Conservation (phyloP, 768 basidiomycete genomes). For the Podaxis sp. region DNA sequence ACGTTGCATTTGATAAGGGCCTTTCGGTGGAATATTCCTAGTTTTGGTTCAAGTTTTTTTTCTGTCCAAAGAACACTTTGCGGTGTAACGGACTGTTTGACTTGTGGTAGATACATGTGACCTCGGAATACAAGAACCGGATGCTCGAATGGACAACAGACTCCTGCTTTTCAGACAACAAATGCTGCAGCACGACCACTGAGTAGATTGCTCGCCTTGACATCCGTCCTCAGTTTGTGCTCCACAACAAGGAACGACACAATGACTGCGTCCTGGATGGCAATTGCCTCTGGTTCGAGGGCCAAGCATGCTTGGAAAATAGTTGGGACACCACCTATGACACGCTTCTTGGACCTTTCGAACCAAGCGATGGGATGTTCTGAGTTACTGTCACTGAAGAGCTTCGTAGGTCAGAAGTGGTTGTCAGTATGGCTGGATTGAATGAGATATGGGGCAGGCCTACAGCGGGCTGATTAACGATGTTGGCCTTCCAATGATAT, state of each 20-base stretch:
- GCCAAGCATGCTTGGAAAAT: background rate
- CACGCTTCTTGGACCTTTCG: background rate
- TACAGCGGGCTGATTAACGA: conserved; percentile 23
- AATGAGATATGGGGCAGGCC: background rate
- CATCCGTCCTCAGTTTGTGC: background rate
- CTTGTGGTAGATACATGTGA: conserved; percentile 55
- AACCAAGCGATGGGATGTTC: background rate
- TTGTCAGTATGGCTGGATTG: background rate
- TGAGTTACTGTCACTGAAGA: background rate
- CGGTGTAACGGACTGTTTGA: conserved; percentile 63
- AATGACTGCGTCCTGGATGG: background rate
- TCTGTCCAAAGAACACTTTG: conserved; percentile 53
- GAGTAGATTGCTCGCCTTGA: background rate
- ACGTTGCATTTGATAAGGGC: conserved; percentile 26
- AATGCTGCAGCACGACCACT: background rate
- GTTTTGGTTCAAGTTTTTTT: conserved; percentile 16
- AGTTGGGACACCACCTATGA: background rate
- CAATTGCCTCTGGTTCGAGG: background rate
- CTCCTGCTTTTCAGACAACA: background rate
- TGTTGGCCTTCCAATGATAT: conserved; percentile 24
- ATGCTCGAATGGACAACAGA: background rate
- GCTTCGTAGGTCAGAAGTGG: background rate
- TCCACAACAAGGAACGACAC: background rate
- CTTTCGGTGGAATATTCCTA: conserved; percentile 13
- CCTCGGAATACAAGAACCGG: too few relatives aligned